Percentiles rank a stretch among this genome's conserved stretches.
These are phyloP conservation scores for Collybia nuda DNA, from an alignment of 768 basidiomycete species.

Conservation along the genomic window DNA sequence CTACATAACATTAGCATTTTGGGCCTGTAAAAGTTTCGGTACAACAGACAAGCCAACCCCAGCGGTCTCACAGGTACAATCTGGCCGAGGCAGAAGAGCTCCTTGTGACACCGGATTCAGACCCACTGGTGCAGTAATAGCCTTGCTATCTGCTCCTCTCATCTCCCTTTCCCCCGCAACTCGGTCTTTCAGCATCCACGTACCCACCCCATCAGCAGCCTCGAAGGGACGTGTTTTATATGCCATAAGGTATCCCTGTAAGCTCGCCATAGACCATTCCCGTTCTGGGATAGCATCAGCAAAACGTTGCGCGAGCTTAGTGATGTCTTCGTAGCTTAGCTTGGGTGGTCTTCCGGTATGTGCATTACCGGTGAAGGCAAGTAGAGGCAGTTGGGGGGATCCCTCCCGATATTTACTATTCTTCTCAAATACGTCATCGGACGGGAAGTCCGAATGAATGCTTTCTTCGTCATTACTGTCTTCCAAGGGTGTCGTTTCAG, in stretches of 20 bases:
- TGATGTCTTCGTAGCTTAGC: conserved; percentile 32
- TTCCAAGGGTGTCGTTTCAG: conserved; percentile 12
- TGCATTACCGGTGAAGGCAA: conserved; percentile 15
- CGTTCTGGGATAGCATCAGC: conserved; percentile 39
- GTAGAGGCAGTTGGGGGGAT: neutral
- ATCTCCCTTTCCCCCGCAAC: conserved; percentile 12
- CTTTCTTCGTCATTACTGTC: conserved; percentile 18
- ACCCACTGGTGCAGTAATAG: too few species aligned
- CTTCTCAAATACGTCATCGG: neutral
- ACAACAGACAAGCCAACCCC: too few species aligned
- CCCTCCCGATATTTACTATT: neutral
- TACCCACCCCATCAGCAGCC: conserved; percentile 37
- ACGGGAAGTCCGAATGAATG: conserved; percentile 10
- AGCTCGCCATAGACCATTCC: conserved; percentile 35
- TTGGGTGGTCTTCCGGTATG: conserved; percentile 28
- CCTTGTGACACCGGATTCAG: too few species aligned
- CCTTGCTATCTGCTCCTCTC: neutral
- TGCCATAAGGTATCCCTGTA: conserved; percentile 53
- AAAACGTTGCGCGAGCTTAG: conserved; percentile 48
- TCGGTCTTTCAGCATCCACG: conserved; percentile 45
- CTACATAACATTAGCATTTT: too few species aligned
- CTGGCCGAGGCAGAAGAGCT: too few species aligned
- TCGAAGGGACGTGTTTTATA: conserved; percentile 55
- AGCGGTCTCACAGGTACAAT: too few species aligned
- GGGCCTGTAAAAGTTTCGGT: too few species aligned